Evolutionary conservation across 768 basidiomycete genomes (phyloP).

Genomic region (Amanita rubescens): DNA sequence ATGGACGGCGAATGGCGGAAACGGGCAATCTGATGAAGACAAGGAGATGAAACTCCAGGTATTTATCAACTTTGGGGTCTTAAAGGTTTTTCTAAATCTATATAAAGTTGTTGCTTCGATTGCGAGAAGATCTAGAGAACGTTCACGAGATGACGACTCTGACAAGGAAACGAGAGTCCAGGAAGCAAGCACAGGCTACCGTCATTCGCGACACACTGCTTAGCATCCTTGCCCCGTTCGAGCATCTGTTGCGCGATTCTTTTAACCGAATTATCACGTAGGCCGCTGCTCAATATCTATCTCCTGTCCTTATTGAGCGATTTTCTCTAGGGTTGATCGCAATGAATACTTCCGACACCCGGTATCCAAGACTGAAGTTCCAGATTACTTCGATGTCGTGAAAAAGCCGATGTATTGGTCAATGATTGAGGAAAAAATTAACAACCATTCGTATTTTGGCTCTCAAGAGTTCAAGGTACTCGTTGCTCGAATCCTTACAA

Average conservation of each 20-base stretch:
- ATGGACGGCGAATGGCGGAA: conserved; percentile 77
- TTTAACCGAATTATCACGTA: conserved; percentile 71
- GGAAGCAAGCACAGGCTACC: conserved; percentile 66
- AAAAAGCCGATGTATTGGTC: conserved; percentile 86
- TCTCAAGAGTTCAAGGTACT: conserved; percentile 67
- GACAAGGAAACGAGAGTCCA: conserved; percentile 70
- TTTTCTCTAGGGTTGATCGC: conserved; percentile 52
- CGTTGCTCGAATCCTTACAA: conserved; percentile 8
- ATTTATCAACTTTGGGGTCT: conserved; percentile 15
- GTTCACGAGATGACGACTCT: conserved; percentile 61
- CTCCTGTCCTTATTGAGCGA: not conserved
- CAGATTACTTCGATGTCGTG: conserved; percentile 88
- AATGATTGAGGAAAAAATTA: conserved; percentile 74
- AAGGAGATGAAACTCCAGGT: conserved; percentile 79
- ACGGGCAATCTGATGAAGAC: conserved; percentile 73
- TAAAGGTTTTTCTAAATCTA: not conserved
- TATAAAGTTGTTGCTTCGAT: conserved; percentile 43
- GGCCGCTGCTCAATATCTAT: conserved; percentile 18
- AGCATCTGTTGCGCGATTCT: conserved; percentile 48
- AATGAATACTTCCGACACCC: conserved; percentile 75
- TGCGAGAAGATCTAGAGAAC: conserved; percentile 72
- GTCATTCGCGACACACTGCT: conserved; percentile 62
- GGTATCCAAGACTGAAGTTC: conserved; percentile 70
- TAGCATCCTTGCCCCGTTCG: conserved; percentile 57
- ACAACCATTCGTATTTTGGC: conserved; percentile 78